These are phyloP conservation scores for Tetrapisispora fleetii DNA, from an alignment of 805 yeast genomes.

Conservation along the genomic window DNA sequence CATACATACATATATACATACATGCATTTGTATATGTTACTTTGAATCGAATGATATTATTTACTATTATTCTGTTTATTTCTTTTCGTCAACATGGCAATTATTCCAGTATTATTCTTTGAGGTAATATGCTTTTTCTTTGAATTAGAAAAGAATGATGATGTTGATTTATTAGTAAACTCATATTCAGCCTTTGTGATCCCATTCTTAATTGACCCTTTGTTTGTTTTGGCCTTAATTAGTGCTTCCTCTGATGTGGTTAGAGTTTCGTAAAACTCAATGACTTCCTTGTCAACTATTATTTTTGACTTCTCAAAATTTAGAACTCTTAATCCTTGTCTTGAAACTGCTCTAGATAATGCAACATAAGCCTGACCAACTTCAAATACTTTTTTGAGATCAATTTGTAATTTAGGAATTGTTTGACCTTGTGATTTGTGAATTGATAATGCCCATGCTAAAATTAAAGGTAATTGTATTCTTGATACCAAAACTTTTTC, in stretches of 20 bases:
- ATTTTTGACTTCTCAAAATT: constrained; percentile 61
- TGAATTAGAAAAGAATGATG: not conserved
- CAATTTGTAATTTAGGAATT: constrained; percentile 63
- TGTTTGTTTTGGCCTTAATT: not conserved
- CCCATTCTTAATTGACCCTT: not conserved
- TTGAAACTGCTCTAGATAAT: constrained; percentile 74
- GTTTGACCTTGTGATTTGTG: constrained; percentile 97
- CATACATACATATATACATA: not conserved
- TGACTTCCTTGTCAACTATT: constrained; percentile 62
- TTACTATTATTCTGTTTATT: not conserved
- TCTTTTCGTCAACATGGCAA: constrained; percentile 4
- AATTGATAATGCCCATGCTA: constrained; percentile 93
- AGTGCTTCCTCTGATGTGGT: constrained; percentile 23
- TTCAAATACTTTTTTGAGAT: constrained; percentile 68
- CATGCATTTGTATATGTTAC: not conserved
- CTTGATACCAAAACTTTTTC: constrained; percentile 61
- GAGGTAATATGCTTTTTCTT: not conserved
- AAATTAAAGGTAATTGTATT: constrained; percentile 72
- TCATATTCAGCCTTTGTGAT: not conserved
- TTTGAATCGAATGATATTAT: not conserved
- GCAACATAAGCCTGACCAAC: constrained; percentile 97
- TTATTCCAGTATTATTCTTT: constrained; percentile 2
- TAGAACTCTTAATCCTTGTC: constrained; percentile 72
- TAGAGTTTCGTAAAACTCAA: constrained; percentile 54
- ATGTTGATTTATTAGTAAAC: not conserved